phyloP scores from a whole-genome alignment of 768 basidiomycete genomes.

The Phallus indusiatus region DNA sequence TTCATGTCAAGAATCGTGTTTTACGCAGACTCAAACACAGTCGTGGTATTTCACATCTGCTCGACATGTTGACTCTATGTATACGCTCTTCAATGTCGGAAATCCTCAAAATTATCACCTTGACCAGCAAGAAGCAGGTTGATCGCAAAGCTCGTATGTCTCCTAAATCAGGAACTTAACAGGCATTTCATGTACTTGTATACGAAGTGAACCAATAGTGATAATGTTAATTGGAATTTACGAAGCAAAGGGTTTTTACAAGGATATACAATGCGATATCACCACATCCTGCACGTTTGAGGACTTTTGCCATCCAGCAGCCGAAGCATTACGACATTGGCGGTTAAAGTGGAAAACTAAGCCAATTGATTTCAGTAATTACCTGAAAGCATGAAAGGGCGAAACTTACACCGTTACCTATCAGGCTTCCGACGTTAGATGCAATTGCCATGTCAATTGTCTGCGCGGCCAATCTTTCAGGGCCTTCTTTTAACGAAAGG shows the following conservation, averaged over 20 bases:
- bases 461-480: conserved; percentile 44
- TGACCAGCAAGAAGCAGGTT: neutral
- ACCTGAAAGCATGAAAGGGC: neutral
- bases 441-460: conserved; percentile 63
- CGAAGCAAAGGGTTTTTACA: no score
- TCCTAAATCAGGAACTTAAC: no score
- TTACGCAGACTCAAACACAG: neutral
- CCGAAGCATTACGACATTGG: conserved; percentile 38
- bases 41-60: neutral
- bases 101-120: neutral
- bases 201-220: neutral
- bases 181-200: neutral
- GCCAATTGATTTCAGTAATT: neutral
- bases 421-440: conserved; percentile 50
- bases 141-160: neutral
- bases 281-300: conserved; percentile 28
- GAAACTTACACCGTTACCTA: conserved; percentile 59
- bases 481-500: conserved; percentile 26
- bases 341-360: conserved; percentile 40
- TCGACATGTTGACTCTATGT: neutral
- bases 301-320: conserved; percentile 27
- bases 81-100: neutral
- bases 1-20: neutral
- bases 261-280: neutral
- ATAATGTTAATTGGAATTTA: no score